A percentile compares a stretch with the other conserved stretches of the same genome.
phyloP scores from a whole-genome alignment of 768 basidiomycete species.

The Termitomyces sp. region DNA sequence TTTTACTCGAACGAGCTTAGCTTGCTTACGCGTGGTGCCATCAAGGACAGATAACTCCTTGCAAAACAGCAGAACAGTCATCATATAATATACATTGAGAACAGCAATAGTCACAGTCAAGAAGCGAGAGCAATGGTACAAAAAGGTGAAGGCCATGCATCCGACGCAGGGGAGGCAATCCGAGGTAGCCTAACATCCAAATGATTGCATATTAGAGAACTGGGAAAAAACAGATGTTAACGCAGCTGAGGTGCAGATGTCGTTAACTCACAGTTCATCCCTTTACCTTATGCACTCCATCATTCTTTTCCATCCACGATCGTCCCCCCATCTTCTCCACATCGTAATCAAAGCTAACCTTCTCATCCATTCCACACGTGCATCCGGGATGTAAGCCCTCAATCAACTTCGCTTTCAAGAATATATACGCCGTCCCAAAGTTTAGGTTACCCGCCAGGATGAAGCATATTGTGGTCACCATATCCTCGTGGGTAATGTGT shows the following conservation, averaged over 20 bases:
- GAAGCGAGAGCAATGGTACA: neutral
- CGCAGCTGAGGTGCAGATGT: neutral
- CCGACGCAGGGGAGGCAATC: no score
- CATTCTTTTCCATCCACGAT: neutral
- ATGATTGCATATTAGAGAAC: no score
- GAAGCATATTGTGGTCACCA: conserved; percentile 4
- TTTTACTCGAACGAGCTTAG: neutral
- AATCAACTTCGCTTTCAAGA: conserved; percentile 7
- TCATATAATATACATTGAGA: neutral
- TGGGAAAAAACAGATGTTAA: neutral
- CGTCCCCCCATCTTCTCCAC: neutral
- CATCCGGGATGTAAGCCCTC: neutral
- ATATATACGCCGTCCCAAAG: conserved; percentile 11
- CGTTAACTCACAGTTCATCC: neutral
- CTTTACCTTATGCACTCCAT: neutral
- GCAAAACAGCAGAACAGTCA: neutral
- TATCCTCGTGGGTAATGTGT: neutral
- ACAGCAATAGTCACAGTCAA: neutral
- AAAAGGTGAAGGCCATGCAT: neutral
- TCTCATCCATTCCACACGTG: neutral
- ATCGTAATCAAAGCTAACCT: neutral
- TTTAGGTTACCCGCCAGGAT: conserved; percentile 5
- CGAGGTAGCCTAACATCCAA: no score
- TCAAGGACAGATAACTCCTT: neutral
- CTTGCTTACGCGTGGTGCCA: neutral